phyloP scores from a whole-genome alignment of 257 asterid genomes.

The Pogostemon cablin region DNA sequence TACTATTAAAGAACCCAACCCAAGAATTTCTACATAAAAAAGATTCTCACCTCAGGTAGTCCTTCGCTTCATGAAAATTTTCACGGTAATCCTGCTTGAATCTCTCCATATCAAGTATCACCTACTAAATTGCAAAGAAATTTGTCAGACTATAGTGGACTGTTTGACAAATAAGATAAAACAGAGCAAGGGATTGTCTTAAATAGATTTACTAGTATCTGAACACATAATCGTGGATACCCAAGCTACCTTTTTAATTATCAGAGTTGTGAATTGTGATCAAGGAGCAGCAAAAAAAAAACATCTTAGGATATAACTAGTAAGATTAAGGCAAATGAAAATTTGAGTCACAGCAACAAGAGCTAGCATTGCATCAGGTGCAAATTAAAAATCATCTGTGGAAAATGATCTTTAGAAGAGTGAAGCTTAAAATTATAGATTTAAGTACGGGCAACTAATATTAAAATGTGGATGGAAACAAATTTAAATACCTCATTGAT shows the following conservation, averaged over 20 bases:
- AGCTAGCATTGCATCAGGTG: constrained; percentile 25
- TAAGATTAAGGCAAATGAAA: neutral
- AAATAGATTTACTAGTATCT: constrained; percentile 17
- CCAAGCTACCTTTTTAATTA: constrained; percentile 17
- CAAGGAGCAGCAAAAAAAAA: constrained; percentile 11
- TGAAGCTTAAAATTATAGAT: constrained; percentile 17
- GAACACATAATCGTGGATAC: constrained; percentile 15
- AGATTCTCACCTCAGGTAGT: constrained; percentile 62
- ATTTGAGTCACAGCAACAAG: constrained; percentile 9
- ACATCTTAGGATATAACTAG: constrained; percentile 1
- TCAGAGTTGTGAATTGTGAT: constrained; percentile 22
- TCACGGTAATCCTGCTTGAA: constrained; percentile 78
- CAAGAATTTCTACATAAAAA: constrained; percentile 27
- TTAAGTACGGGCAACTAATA: constrained; percentile 13
- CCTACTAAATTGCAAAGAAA: constrained; percentile 46
- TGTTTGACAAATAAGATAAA: constrained; percentile 17
- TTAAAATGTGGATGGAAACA: constrained; percentile 27
- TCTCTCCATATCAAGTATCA: constrained; percentile 94
- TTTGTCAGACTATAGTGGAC: constrained; percentile 18
- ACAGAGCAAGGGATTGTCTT: neutral
- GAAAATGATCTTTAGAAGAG: constrained; percentile 27
- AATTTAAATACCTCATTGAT: constrained; percentile 75
- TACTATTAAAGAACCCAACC: constrained; percentile 1
- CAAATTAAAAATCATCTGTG: constrained; percentile 6
- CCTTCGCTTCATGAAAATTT: constrained; percentile 61